Evolutionary conservation across 192 early-diverging fungal genomes (phyloP).

Genomic region (Globomyces pollinis-pini): DNA sequence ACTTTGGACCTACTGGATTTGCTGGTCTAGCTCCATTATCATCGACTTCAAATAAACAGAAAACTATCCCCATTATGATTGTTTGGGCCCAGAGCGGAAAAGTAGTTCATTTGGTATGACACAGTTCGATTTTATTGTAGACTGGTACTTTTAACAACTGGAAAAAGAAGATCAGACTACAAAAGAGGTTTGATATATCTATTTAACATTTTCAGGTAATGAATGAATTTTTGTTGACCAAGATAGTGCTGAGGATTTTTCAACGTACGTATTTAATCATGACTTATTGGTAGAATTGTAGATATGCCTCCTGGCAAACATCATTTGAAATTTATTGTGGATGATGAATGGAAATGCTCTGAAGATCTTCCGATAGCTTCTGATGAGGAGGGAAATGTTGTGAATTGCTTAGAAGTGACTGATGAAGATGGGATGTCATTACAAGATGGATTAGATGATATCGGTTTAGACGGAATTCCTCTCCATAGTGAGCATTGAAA

Average conservation of each 20-base stretch:
- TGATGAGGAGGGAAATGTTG: constrained; percentile 89
- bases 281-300: constrained; percentile 71
- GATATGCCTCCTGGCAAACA: constrained; percentile 91
- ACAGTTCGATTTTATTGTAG: no score
- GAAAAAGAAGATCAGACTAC: constrained; percentile 84
- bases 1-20: constrained; percentile 16
- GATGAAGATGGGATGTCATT: constrained; percentile 64
- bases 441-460: constrained; percentile 38
- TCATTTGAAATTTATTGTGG: constrained; percentile 95
- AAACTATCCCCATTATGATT: constrained; percentile 77
- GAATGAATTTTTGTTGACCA: background rate
- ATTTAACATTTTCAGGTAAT: background rate
- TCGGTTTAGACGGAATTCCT: constrained; percentile 20
- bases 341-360: constrained; percentile 96
- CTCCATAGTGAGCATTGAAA: background rate
- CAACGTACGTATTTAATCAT: no score
- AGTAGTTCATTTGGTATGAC: constrained; percentile 80
- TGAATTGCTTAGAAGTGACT: constrained; percentile 85
- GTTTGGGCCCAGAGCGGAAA: constrained; percentile 78
- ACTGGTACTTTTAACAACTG: constrained; percentile 97
- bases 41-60: background rate
- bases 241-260: constrained; percentile 10
- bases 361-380: constrained; percentile 83
- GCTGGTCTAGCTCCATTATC: constrained; percentile 7
- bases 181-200: constrained; percentile 22